Percentiles rank a stretch among this genome's conserved stretches.
Evolutionary conservation across 73 alveolate species (phyloP).

Genomic region (Paraurostyla sp.): DNA sequence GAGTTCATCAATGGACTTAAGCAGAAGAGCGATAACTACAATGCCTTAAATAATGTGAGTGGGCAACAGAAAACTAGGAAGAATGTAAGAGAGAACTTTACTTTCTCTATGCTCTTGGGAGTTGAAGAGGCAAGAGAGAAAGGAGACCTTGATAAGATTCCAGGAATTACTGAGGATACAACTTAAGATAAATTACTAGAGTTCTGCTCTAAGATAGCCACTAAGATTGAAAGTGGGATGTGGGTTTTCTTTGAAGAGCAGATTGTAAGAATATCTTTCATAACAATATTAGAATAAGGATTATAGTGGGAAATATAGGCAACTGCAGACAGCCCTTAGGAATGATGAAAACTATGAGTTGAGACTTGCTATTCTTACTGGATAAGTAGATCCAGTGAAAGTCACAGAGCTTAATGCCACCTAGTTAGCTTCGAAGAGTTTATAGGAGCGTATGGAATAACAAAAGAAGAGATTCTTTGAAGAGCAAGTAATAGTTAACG

Average conservation of each 20-base stretch:
- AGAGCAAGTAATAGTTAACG: conserved; percentile 45
- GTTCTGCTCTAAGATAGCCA: conserved; percentile 12
- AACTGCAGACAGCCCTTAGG: conserved; percentile 25
- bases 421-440: conserved; percentile 26
- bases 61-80: conserved; percentile 23
- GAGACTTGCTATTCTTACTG: conserved; percentile 3
- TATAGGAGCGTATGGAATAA: not conserved
- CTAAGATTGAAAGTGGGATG: conserved; percentile 58
- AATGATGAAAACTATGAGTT: conserved; percentile 55
- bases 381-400: conserved; percentile 48
- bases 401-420: conserved; percentile 8
- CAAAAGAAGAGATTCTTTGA: conserved; percentile 53
- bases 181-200: not conserved
- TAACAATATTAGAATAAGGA: conserved; percentile 1
- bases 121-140: conserved; percentile 49
- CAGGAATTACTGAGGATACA: not conserved
- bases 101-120: conserved; percentile 24
- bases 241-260: conserved; percentile 31
- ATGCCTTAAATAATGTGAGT: not conserved
- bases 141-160: not conserved
- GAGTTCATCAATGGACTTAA: not conserved
- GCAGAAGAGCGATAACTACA: conserved; percentile 11
- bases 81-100: conserved; percentile 29
- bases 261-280: not conserved
- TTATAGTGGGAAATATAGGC: conserved; percentile 40